Conservation (phyloP, 1,284 basidiomycete species). For the Fistulinella staudtii region DNA sequence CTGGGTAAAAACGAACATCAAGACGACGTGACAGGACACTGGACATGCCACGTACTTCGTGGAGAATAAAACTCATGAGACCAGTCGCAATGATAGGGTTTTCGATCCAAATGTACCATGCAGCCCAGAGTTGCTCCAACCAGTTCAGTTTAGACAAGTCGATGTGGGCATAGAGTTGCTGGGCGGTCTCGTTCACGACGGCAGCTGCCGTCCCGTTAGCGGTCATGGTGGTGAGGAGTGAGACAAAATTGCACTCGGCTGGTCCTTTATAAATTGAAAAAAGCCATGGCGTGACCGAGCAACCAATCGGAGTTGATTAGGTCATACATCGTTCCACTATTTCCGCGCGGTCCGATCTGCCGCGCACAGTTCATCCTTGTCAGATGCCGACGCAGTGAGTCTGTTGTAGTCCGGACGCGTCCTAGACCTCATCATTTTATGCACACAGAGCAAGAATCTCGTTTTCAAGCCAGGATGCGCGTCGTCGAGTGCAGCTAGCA, state of each 20-base stretch:
- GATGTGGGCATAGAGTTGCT: slow-evolving; percentile 52
- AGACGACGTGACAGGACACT: neutral
- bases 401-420: too few relatives aligned
- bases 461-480: too few relatives aligned
- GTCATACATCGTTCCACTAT: neutral
- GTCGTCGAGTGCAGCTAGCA: too few relatives aligned
- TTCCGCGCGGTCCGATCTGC: neutral
- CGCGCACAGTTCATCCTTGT: too few relatives aligned
- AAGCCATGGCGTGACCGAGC: slow-evolving; percentile 22
- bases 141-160: slow-evolving; percentile 69
- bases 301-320: slow-evolving; percentile 21
- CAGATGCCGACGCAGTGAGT: too few relatives aligned
- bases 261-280: slow-evolving; percentile 10
- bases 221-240: slow-evolving; percentile 15
- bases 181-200: slow-evolving; percentile 21
- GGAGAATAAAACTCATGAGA: slow-evolving; percentile 88
- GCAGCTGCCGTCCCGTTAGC: slow-evolving; percentile 37
- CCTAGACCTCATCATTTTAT: too few relatives aligned
- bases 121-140: slow-evolving; percentile 77
- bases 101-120: slow-evolving; percentile 83
- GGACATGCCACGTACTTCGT: slow-evolving; percentile 67
- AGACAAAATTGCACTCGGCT: neutral
- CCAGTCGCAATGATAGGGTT: slow-evolving; percentile 95
- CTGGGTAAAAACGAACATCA: slow-evolving; percentile 37
- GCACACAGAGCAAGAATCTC: too few relatives aligned